phyloP scores from a whole-genome alignment of 495 filamentous ascomycete genomes.

The Mytilinidion resinicola region DNA sequence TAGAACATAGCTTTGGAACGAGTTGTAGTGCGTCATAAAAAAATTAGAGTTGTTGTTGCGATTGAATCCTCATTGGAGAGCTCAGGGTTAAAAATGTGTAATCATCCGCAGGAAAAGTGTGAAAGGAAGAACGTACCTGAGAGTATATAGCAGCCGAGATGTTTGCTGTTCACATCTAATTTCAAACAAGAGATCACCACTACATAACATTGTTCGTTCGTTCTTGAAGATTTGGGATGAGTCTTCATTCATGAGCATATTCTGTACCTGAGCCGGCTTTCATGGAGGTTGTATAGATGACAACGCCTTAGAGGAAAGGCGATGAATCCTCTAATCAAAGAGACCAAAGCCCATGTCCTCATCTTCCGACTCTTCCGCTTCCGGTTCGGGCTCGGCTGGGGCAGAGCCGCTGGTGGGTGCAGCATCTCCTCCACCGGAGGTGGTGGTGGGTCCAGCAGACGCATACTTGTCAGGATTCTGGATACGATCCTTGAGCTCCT shows the following conservation, averaged over 20 bases:
- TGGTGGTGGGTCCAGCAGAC: slow-evolving; percentile 57
- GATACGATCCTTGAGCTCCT: slow-evolving; percentile 96
- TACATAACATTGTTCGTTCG: neutral
- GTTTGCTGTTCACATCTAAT: neutral
- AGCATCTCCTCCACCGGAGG: slow-evolving; percentile 40
- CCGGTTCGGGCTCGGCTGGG: slow-evolving; percentile 44
- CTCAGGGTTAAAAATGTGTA: slow-evolving; percentile 56
- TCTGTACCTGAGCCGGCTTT: neutral
- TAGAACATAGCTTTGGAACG: no score
- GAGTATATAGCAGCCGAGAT: neutral
- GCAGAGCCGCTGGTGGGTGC: slow-evolving; percentile 42
- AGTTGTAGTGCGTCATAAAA: slow-evolving; percentile 46
- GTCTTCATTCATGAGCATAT: no score
- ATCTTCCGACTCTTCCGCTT: slow-evolving; percentile 56
- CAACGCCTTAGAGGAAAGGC: neutral
- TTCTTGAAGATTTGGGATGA: no score
- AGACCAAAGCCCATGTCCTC: slow-evolving; percentile 58
- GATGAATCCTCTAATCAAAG: slow-evolving; percentile 46
- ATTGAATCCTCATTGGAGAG: slow-evolving; percentile 47
- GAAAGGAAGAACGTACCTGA: slow-evolving; percentile 4
- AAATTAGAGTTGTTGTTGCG: slow-evolving; percentile 57
- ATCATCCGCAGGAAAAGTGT: slow-evolving; percentile 38
- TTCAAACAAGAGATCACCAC: slow-evolving; percentile 14
- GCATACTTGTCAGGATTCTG: slow-evolving; percentile 96
- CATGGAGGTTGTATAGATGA: neutral